phyloP scores from a whole-genome alignment of 768 basidiomycete species.

The Cantharellus anzutake region DNA sequence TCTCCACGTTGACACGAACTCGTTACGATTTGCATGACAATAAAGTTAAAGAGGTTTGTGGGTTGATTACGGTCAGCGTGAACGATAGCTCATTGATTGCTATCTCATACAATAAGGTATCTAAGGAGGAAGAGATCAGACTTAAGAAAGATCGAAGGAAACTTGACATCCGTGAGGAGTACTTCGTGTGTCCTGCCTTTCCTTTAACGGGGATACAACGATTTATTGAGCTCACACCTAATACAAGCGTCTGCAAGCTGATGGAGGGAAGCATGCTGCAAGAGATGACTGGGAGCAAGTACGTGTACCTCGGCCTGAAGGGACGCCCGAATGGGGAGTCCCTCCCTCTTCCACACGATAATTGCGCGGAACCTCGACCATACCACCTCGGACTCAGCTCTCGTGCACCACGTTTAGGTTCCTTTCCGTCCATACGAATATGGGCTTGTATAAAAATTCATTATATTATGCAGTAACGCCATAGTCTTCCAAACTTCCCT shows the following conservation, averaged over 20 bases:
- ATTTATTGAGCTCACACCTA: background rate
- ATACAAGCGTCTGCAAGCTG: constrained; percentile 42
- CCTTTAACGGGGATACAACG: background rate
- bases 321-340: constrained; percentile 79
- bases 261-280: constrained; percentile 18
- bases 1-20: constrained; percentile 72
- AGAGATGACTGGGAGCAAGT: constrained; percentile 72
- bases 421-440: too few species aligned
- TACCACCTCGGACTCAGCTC: too few species aligned
- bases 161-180: constrained; percentile 89
- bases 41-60: constrained; percentile 44
- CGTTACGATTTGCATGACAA: constrained; percentile 77
- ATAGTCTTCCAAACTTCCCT: too few species aligned
- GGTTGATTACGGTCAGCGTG: constrained; percentile 7
- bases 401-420: too few species aligned
- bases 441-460: too few species aligned
- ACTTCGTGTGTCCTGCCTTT: constrained; percentile 49
- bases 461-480: too few species aligned
- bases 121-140: constrained; percentile 59
- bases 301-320: constrained; percentile 63
- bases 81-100: background rate
- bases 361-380: background rate
- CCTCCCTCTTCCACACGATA: background rate
- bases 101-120: constrained; percentile 26
- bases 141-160: constrained; percentile 51